Evolutionary conservation across 2,329 filamentous ascomycete genomes (phyloP), one percentile per base, ranked within the genome.

Genomic region (Colletotrichum graminicola): DNA sequence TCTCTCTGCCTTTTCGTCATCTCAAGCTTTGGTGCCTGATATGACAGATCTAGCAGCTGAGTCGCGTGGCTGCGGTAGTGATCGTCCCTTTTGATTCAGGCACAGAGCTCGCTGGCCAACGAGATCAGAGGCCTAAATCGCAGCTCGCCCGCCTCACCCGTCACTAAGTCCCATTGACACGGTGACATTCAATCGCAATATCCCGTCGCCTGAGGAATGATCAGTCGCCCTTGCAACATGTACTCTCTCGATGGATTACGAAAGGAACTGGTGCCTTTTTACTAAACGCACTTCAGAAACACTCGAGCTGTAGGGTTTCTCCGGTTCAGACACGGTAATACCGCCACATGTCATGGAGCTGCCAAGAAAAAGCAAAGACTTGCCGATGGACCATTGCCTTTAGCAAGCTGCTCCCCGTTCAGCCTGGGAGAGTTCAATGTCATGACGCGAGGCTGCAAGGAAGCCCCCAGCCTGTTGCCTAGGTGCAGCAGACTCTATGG

Each of bases 401-500:
- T 56, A 66, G 68, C 59, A 59, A 68, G 65, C 52, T 57, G 59
- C 59, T 64, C 54, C 45, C 29, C 32, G 49, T 55, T 39, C 14
- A 23, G 26, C 21, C 43, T 23, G 18, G 14, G 51, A 26, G 32
- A 41, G 54, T 63, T 43, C 29, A 63, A 63, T 36, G 16, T 59
- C 57, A 60, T 67, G 64, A 63, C 69, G 59, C 65, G 65, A 69
- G 41, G 45, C 65, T 68, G 65, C 59, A 68, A 64, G 26, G 45
- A 29, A 63, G 59, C 39, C 18, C 11, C 21, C 29, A 41, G 14
- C 16, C 32, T 12, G n/a, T 49, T 60, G 54, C 47, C 65, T 63
- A 55, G 69, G 54, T 54, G 55, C 65, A 59, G 69, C 47, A 54
- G 39, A 32, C 10, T 23, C n/a, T 57, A 39, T 45, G 29, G n/a